Evolutionary conservation across 441 rosid species (phyloP), one percentile per base, ranked within the genome.

Genomic region (Aleurites moluccanus): DNA sequence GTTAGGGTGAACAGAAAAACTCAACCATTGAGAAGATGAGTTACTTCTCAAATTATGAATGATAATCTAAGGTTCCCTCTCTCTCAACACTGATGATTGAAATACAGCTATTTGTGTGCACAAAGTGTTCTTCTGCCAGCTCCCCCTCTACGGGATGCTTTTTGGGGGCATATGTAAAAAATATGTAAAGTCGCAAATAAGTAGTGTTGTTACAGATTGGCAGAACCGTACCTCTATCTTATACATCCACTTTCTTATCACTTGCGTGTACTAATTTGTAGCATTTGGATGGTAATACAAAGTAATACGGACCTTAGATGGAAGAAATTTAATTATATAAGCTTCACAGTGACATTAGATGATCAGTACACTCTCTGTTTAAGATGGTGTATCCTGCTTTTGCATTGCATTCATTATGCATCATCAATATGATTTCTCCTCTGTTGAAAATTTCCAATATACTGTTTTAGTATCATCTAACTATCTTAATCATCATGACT

Each of bases 381-480:
- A 25, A 38, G 64, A 44, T 47, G 57, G 49, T 64, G 25, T 53
- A 25, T 55, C 21, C 30, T 28, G 20, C 73, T 44, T 60, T 75
- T 52, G 30, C 40, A 75, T 10, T 44, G 38, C 47, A 35, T 50
- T 62, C 28, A 25, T 71, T 35, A 33, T 23, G 49, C 64, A 45
- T 35, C 15, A 35, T 59, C 38, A 56, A 11, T 18, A 64, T 40
- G 21, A 35, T 49, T 40, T 61, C 4, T 38, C 25, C 21, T 73
- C 38, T 11, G 10, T 44, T 65, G 45, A 45, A 64, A 56, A 53
- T 56, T 47, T 30, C 38, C 47, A 57, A n/a, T 35, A 33, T 6
- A 44, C 53, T 28, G 25, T 67, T 35, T 68, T 45, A 20, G 38
- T 38, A 30, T 68, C 53, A 16, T 57, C 14, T 75, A 63, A 62